phyloP scores from a whole-genome alignment of 345 rosid genomes.

The Orychophragmus violaceus region DNA sequence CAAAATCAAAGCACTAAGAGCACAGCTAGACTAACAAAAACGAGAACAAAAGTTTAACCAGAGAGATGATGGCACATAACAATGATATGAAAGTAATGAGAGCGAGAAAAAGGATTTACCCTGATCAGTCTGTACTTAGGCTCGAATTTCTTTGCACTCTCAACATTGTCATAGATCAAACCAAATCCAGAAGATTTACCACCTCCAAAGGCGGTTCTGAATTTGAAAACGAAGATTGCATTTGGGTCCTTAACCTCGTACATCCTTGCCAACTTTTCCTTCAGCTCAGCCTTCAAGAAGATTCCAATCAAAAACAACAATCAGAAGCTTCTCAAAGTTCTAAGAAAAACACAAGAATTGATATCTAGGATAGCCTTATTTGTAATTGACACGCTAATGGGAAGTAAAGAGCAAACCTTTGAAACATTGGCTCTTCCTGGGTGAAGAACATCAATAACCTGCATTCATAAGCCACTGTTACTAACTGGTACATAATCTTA shows the following conservation, averaged over 20 bases:
- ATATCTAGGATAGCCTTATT: not conserved
- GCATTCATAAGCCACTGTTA: not conserved
- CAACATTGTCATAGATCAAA: slow-evolving; percentile 84
- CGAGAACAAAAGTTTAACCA: not conserved
- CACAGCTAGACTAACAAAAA: not conserved
- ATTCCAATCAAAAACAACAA: not conserved
- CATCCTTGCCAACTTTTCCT: slow-evolving; percentile 74
- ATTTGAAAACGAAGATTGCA: slow-evolving; percentile 87
- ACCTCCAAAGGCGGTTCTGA: slow-evolving; percentile 93
- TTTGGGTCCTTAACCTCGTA: slow-evolving; percentile 85
- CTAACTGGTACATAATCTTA: not conserved
- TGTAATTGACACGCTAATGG: not conserved
- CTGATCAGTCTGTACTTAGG: slow-evolving; percentile 95
- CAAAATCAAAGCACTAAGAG: not conserved
- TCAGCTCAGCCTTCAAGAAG: slow-evolving; percentile 56
- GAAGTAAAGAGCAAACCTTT: slow-evolving; percentile 43
- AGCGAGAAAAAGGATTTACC: slow-evolving; percentile 36
- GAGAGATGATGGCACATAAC: not conserved
- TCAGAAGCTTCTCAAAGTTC: not conserved
- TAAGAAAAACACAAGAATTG: not conserved
- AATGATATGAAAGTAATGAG: not conserved
- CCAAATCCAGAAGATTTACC: slow-evolving; percentile 98
- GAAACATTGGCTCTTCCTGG: slow-evolving; percentile 92
- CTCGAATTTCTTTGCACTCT: slow-evolving; percentile 85
- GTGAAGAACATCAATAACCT: slow-evolving; percentile 95